Percentiles rank a stretch among this genome's conserved stretches.
phyloP scores from a whole-genome alignment of 225 moss, liverwort and hornwort species.

The Asterella californica region DNA sequence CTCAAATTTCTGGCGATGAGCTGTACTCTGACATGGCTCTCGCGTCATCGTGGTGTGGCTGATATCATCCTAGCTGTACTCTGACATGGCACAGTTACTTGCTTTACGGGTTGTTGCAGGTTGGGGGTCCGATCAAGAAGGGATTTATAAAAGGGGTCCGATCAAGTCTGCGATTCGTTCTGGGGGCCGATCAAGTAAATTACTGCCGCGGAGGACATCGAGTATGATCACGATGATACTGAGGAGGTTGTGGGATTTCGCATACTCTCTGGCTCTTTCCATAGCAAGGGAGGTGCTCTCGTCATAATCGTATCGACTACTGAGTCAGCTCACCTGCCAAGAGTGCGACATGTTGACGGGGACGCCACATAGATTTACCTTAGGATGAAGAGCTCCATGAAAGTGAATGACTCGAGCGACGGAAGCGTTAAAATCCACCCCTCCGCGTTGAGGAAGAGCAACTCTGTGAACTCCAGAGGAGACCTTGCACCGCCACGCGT shows the following conservation, averaged over 20 bases:
- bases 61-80: too few relatives aligned
- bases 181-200: too few relatives aligned
- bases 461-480: conserved; percentile 24
- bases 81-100: too few relatives aligned
- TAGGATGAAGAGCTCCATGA: conserved; percentile 13
- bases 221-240: too few relatives aligned
- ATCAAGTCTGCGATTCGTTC: too few relatives aligned
- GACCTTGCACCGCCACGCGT: conserved; percentile 57
- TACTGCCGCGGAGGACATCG: too few relatives aligned
- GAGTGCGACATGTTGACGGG: conserved; percentile 5
- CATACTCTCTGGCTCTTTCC: conserved; percentile 1
- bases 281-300: conserved; percentile 5
- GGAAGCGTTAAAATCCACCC: conserved; percentile 15
- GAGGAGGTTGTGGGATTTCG: conserved; percentile 2
- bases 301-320: conserved; percentile 10
- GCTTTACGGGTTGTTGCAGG: too few relatives aligned
- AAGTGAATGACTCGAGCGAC: conserved; percentile 27
- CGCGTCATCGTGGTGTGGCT: too few relatives aligned
- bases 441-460: not conserved
- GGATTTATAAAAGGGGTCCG: too few relatives aligned
- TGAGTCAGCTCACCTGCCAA: not conserved
- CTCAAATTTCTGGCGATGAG: too few relatives aligned
- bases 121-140: too few relatives aligned
- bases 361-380: not conserved
- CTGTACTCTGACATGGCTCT: too few relatives aligned